A percentile compares a stretch with the other conserved stretches of the same genome.
Conservation (phyloP, 352 stramenopile species). For the Phytophthora megakarya region DNA sequence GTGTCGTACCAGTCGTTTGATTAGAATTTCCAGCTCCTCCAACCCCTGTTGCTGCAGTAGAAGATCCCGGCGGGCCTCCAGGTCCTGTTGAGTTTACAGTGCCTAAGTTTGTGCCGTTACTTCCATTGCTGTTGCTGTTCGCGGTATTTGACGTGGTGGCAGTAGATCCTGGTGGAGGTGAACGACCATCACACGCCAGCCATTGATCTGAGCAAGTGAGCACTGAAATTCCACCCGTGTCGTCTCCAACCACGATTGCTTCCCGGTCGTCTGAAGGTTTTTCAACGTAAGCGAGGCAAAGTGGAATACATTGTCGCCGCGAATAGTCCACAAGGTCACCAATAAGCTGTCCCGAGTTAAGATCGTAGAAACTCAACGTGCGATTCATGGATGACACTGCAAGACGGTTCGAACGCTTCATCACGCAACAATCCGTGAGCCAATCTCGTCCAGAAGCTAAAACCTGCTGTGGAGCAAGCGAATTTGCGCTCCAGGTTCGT, state of each 20-base stretch:
- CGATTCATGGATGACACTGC: conserved; percentile 81
- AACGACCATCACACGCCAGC: conserved; percentile 71
- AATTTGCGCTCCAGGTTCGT: conserved; percentile 75
- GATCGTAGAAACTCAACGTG: conserved; percentile 78
- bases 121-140: conserved; percentile 3
- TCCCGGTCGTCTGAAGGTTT: conserved; percentile 75
- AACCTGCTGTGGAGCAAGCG: conserved; percentile 62
- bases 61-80: conserved; percentile 11
- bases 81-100: conserved; percentile 8
- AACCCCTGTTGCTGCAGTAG: not conserved
- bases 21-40: conserved; percentile 18
- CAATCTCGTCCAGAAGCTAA: conserved; percentile 74
- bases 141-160: conserved; percentile 23
- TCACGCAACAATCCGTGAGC: conserved; percentile 80
- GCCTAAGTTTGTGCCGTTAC: not conserved
- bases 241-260: conserved; percentile 77
- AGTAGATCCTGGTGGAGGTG: conserved; percentile 28
- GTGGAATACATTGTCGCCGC: conserved; percentile 72
- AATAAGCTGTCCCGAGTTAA: conserved; percentile 67
- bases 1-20: conserved; percentile 15
- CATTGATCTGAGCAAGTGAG: conserved; percentile 76
- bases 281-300: conserved; percentile 84
- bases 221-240: conserved; percentile 74
- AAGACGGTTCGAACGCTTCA: conserved; percentile 83
- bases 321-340: conserved; percentile 82